Evolutionary conservation across 2,329 filamentous ascomycete genomes (phyloP).

Genomic region (Diaporthe amygdali): DNA sequence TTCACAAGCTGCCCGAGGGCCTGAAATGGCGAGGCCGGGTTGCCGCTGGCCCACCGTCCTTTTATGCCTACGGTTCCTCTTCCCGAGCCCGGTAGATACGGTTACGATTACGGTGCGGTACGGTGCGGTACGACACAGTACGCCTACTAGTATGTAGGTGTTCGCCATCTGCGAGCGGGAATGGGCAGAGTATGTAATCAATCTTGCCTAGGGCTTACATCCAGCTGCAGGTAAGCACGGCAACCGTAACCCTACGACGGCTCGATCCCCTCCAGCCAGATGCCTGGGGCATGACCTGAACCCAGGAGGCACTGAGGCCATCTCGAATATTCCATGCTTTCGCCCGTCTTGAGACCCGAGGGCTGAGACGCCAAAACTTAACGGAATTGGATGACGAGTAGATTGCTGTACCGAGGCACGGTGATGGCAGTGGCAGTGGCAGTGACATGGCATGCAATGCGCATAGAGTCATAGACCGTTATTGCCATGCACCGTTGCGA

Average conservation of each 20-base stretch:
- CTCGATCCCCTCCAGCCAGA: background rate
- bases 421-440: background rate
- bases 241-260: background rate
- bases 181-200: background rate
- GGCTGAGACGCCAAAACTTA: background rate
- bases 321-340: background rate
- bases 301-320: background rate
- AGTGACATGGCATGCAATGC: background rate
- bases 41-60: background rate
- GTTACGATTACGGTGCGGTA: too few relatives aligned
- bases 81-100: background rate
- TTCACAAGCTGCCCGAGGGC: background rate
- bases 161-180: background rate
- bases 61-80: background rate
- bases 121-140: background rate
- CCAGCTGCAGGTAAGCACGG: background rate
- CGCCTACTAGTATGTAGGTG: background rate
- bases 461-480: background rate
- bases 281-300: background rate
- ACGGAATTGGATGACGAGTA: constrained; percentile 2
- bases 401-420: background rate
- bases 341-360: background rate
- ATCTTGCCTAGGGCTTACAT: background rate
- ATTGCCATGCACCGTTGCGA: background rate
- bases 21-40: background rate